These are phyloP conservation scores for Orbilia oligospora DNA, from an alignment of 2,329 filamentous ascomycete genomes.

Conservation along the genomic window DNA sequence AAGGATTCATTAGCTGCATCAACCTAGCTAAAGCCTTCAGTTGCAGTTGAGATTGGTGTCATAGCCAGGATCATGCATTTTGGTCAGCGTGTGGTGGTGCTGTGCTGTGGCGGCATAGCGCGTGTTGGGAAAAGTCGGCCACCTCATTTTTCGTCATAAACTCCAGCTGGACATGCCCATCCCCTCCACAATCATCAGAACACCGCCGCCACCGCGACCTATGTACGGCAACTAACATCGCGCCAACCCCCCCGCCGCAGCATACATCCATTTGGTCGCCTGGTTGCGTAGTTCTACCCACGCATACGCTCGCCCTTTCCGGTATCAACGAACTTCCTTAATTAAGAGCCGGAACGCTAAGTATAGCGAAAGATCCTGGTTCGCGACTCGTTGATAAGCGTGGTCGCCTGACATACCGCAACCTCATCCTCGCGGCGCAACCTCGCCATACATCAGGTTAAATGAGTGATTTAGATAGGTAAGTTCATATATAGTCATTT, in stretches of 20 bases:
- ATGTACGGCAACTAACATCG: background rate
- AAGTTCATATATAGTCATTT: constrained; percentile 65
- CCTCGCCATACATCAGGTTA: constrained; percentile 64
- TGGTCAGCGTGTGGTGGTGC: background rate
- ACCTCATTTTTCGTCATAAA: constrained; percentile 53
- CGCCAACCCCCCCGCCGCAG: background rate
- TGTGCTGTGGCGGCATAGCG: background rate
- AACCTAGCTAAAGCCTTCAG: background rate
- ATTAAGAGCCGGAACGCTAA: background rate
- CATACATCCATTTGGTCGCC: background rate
- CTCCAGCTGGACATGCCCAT: background rate
- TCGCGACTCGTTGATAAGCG: constrained; percentile 48
- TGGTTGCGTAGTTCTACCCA: constrained; percentile 6
- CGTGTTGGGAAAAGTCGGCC: constrained; percentile 52
- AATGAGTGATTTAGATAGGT: constrained; percentile 97
- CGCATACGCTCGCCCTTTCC: background rate
- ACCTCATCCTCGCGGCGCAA: constrained; percentile 58
- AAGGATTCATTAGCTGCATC: background rate
- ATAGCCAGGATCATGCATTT: constrained; percentile 27
- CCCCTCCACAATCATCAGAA: constrained; percentile 13
- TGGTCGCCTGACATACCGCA: constrained; percentile 50
- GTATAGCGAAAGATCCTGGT: constrained; percentile 22
- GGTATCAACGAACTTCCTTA: background rate
- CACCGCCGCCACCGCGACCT: constrained; percentile 20
- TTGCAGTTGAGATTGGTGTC: background rate